These are phyloP conservation scores for Cryptococcus deneoformans DNA, from an alignment of 1,284 basidiomycete species.

Conservation along the genomic window DNA sequence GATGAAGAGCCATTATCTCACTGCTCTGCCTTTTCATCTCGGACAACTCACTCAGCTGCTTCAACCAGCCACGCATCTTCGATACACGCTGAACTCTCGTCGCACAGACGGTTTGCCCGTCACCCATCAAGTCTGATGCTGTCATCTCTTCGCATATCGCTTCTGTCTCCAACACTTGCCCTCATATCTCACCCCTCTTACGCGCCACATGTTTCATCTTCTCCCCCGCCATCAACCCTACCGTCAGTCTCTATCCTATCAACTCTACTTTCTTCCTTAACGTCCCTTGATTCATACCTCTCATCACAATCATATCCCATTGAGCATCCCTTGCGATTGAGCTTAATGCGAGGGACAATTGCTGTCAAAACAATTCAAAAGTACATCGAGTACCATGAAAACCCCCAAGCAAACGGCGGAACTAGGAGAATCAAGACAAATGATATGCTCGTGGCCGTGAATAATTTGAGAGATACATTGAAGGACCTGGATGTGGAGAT, in stretches of 20 bases:
- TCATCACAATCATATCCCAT: neutral
- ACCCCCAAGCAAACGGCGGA: neutral
- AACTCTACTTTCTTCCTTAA: neutral
- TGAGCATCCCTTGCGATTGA: neutral
- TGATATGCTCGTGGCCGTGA: constrained; percentile 6
- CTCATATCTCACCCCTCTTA: constrained; percentile 1
- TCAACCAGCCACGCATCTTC: neutral
- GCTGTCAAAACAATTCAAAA: constrained; percentile 2
- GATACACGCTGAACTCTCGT: neutral
- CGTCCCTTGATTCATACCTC: constrained; percentile 1
- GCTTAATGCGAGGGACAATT: constrained; percentile 2
- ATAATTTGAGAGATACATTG: neutral
- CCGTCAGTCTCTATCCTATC: neutral
- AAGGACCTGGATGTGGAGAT: constrained; percentile 6
- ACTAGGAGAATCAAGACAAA: constrained; percentile 7
- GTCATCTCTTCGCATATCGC: neutral
- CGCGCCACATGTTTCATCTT: neutral
- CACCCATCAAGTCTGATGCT: neutral
- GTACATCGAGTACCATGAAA: constrained; percentile 4
- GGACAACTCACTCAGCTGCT: neutral
- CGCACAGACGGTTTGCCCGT: neutral
- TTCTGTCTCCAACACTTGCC: neutral
- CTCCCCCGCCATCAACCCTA: neutral
- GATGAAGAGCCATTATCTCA: neutral
- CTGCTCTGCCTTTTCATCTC: neutral